A percentile compares a stretch with the other conserved stretches of the same genome.
Conservation (phyloP, 2,329 filamentous ascomycete species). For the Fusarium sp. region DNA sequence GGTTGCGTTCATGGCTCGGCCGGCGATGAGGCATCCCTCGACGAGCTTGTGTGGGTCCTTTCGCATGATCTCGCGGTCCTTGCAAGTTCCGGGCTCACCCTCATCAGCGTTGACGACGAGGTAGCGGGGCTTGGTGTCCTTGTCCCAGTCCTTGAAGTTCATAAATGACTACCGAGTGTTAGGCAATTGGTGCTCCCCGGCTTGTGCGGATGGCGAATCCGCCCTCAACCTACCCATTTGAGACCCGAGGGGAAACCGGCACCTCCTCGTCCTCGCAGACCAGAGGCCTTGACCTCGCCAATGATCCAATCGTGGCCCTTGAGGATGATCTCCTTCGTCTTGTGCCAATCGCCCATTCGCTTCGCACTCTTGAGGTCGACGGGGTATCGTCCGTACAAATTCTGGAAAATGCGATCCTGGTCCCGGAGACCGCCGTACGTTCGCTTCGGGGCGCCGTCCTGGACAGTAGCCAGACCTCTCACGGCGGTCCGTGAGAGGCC, state of each 20-base stretch:
- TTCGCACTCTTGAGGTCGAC: conserved; percentile 93
- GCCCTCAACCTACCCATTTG: conserved; percentile 87
- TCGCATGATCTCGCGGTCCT: conserved; percentile 99
- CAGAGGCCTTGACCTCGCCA: conserved; percentile 95
- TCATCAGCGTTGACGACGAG: conserved; percentile 99
- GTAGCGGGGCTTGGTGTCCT: conserved; percentile 95
- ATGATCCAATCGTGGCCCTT: conserved; percentile 99
- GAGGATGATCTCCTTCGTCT: conserved; percentile 97
- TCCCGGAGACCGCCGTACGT: conserved; percentile 91
- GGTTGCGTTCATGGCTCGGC: conserved; percentile 98
- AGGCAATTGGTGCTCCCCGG: conserved; percentile 43
- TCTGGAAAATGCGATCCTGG: conserved; percentile 99
- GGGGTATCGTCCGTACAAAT: conserved; percentile 94
- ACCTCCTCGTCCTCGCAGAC: conserved; percentile 94
- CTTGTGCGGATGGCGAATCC: conserved; percentile 24
- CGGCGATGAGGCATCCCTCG: conserved; percentile 96
- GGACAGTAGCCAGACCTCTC: conserved; percentile 86
- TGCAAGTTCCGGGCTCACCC: conserved; percentile 98
- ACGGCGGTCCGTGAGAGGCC: conserved; percentile 62
- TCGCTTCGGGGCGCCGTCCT: conserved; percentile 79
- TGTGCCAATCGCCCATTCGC: conserved; percentile 99
- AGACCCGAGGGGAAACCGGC: conserved; percentile 97
- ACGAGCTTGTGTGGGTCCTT: conserved; percentile 99
- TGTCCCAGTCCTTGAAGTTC: conserved; percentile 99
- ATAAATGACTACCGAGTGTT: conserved; percentile 85